Evolutionary conservation across 179 eudicot genomes (phyloP).

Genomic region (Corrigiola litoralis): DNA sequence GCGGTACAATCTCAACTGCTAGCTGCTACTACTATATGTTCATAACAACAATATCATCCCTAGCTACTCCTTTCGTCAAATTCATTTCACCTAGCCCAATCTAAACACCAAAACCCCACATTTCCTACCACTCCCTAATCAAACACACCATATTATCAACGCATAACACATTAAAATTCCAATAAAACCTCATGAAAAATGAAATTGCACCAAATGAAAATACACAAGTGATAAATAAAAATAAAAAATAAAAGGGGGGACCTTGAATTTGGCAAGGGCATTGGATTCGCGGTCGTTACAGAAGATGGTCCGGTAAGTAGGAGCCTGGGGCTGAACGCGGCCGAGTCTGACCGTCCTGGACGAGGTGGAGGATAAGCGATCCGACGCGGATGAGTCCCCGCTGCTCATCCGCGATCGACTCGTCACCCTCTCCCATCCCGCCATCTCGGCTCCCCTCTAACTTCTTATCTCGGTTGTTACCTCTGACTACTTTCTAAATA

Average conservation of each 20-base stretch:
- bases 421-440: conserved; percentile 26
- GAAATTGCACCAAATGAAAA: neutral
- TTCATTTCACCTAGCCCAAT: neutral
- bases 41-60: no score
- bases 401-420: conserved; percentile 17
- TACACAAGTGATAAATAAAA: neutral
- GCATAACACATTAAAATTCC: no score
- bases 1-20: no score
- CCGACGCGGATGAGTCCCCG: conserved; percentile 12
- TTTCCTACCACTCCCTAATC: no score
- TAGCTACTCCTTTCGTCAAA: neutral
- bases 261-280: conserved; percentile 53
- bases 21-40: no score
- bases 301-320: conserved; percentile 61
- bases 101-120: neutral
- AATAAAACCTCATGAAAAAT: no score
- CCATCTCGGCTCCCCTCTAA: conserved; percentile 12
- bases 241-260: neutral
- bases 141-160: no score
- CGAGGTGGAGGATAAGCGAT: conserved; percentile 17
- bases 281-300: conserved; percentile 62
- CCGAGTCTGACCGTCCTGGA: conserved; percentile 56
- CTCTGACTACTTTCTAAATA: no score
- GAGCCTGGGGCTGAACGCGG: conserved; percentile 70
- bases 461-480: no score